Evolutionary conservation across 2,329 filamentous ascomycete genomes (phyloP).

Genomic region (Pezicula rhizophila): DNA sequence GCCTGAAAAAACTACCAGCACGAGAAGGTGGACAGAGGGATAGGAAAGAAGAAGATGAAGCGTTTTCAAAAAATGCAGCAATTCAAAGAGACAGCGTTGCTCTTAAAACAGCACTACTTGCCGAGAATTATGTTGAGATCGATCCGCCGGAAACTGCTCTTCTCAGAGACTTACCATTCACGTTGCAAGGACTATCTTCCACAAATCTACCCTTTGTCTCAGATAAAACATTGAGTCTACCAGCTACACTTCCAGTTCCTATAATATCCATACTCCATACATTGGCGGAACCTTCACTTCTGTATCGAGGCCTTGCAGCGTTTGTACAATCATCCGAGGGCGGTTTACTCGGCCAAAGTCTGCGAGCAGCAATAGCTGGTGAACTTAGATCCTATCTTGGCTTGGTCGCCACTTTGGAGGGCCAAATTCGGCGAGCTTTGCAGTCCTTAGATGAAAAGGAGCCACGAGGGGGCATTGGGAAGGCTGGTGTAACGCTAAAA

Average conservation of each 20-base stretch:
- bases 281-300: conserved; percentile 85
- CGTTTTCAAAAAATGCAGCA: conserved; percentile 19
- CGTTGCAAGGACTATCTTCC: conserved; percentile 85
- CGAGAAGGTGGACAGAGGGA: conserved; percentile 26
- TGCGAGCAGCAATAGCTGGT: conserved; percentile 76
- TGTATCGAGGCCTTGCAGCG: conserved; percentile 73
- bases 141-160: conserved; percentile 61
- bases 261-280: conserved; percentile 83
- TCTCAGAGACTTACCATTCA: conserved; percentile 81
- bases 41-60: conserved; percentile 25
- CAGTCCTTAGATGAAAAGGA: conserved; percentile 63
- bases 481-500: conserved; percentile 88
- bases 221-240: conserved; percentile 66
- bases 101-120: conserved; percentile 48
- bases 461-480: conserved; percentile 67
- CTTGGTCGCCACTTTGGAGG: conserved; percentile 85
- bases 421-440: conserved; percentile 80
- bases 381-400: conserved; percentile 87
- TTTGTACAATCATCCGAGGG: conserved; percentile 79
- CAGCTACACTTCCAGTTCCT: conserved; percentile 72
- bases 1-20: conserved; percentile 31
- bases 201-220: conserved; percentile 73
- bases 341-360: conserved; percentile 84
- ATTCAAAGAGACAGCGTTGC: conserved; percentile 21
- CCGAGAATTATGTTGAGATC: conserved; percentile 49